Evolutionary conservation across 192 early-diverging fungal genomes (phyloP).

Genomic region (Coemansia sp.): DNA sequence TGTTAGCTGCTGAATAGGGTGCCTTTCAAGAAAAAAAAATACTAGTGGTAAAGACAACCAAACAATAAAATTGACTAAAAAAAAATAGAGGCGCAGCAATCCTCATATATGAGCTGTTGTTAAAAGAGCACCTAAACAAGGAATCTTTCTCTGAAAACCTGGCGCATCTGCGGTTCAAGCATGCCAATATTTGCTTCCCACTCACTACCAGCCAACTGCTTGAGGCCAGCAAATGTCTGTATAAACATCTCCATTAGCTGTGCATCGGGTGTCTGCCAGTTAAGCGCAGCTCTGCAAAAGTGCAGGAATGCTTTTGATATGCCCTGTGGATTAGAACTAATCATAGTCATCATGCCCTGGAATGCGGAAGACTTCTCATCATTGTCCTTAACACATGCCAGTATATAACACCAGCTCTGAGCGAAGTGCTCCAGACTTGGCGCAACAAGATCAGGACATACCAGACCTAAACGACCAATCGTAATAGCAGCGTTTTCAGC

Average conservation of each 20-base stretch:
- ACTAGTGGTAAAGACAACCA: neutral
- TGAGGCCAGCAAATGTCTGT: slow-evolving; percentile 53
- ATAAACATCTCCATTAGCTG: slow-evolving; percentile 52
- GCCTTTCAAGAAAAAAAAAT: neutral
- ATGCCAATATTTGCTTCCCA: slow-evolving; percentile 51
- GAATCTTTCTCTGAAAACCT: slow-evolving; percentile 44
- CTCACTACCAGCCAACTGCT: slow-evolving; percentile 48
- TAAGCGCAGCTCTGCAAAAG: slow-evolving; percentile 79
- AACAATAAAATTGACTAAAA: slow-evolving; percentile 1
- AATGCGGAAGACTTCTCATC: slow-evolving; percentile 97
- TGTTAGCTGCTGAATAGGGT: neutral
- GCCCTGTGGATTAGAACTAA: slow-evolving; percentile 85
- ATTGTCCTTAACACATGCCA: slow-evolving; percentile 86
- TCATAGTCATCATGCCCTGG: slow-evolving; percentile 90
- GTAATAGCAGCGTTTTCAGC: slow-evolving; percentile 96
- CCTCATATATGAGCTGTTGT: neutral
- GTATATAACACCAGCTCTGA: slow-evolving; percentile 76
- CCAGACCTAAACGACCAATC: slow-evolving; percentile 91
- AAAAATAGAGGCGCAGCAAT: neutral
- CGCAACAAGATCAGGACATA: slow-evolving; percentile 78
- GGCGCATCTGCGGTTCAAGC: slow-evolving; percentile 45
- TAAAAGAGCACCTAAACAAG: slow-evolving; percentile 19
- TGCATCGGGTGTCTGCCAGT: slow-evolving; percentile 66
- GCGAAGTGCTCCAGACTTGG: slow-evolving; percentile 83
- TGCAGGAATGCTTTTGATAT: slow-evolving; percentile 66